phyloP scores from a whole-genome alignment of 305 asterid species.

The Petunia hybrid region DNA sequence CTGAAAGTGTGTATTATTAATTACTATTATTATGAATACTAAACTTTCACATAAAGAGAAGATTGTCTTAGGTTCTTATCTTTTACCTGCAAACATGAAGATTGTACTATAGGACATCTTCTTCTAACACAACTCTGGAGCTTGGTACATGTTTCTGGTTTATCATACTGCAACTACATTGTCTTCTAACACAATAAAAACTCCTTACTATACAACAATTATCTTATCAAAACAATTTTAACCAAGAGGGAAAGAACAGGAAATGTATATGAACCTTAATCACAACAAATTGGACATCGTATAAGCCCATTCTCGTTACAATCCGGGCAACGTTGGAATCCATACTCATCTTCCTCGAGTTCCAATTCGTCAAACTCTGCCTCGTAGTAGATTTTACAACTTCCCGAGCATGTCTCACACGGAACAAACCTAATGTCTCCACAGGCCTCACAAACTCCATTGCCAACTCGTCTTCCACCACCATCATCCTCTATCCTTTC shows the following conservation, averaged over 20 bases:
- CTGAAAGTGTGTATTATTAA: background rate
- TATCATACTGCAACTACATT: slow-evolving; percentile 19
- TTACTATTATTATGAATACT: background rate
- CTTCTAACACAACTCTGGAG: background rate
- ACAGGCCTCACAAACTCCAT: slow-evolving; percentile 71
- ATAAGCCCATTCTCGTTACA: slow-evolving; percentile 89
- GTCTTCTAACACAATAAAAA: background rate
- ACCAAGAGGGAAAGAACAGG: background rate
- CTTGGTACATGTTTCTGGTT: background rate
- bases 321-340: slow-evolving; percentile 82
- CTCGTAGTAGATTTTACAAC: slow-evolving; percentile 75
- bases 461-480: slow-evolving; percentile 33
- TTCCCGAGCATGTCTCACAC: slow-evolving; percentile 85
- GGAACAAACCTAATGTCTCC: slow-evolving; percentile 85
- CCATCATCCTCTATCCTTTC: slow-evolving; percentile 49
- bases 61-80: background rate
- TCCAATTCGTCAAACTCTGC: slow-evolving; percentile 46
- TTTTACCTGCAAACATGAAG: background rate
- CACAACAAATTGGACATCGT: slow-evolving; percentile 83
- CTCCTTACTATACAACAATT: background rate
- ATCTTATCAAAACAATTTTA: background rate
- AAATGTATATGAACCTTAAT: slow-evolving; percentile 33
- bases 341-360: slow-evolving; percentile 50
- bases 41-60: background rate
- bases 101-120: background rate